phyloP scores from a whole-genome alignment of 2,329 filamentous ascomycete species.

The Dendryphion nanum region DNA sequence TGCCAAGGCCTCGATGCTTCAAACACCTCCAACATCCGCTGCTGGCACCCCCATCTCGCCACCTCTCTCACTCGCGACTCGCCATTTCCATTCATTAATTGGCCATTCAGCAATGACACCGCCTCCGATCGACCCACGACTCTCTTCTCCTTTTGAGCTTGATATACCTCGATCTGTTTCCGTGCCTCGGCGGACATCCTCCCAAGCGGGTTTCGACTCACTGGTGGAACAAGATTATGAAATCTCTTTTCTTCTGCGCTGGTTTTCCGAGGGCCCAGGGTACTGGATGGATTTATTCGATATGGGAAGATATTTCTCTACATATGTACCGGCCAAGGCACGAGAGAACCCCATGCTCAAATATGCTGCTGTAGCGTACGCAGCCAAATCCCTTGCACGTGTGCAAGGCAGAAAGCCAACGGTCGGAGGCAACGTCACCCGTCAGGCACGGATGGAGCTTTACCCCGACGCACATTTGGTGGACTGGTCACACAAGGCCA shows the following conservation, averaged over 20 bases:
- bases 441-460: conserved; percentile 53
- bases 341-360: conserved; percentile 49
- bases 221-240: conserved; percentile 50
- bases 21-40: conserved; percentile 29
- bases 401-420: conserved; percentile 53
- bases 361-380: conserved; percentile 59
- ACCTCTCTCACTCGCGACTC: conserved; percentile 44
- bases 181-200: conserved; percentile 22
- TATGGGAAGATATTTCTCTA: conserved; percentile 59
- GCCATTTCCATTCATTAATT: conserved; percentile 58
- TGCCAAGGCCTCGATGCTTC: conserved; percentile 16
- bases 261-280: conserved; percentile 60
- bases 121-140: conserved; percentile 34
- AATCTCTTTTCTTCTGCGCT: conserved; percentile 58
- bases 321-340: conserved; percentile 59
- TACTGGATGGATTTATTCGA: conserved; percentile 61
- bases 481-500: conserved; percentile 61
- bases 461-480: conserved; percentile 49
- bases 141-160: conserved; percentile 31
- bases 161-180: conserved; percentile 25
- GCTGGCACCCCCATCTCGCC: conserved; percentile 40
- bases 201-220: conserved; percentile 18
- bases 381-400: conserved; percentile 60
- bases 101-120: conserved; percentile 28
- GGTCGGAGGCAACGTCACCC: conserved; percentile 47